phyloP scores from a whole-genome alignment of 345 rosid genomes.

The Gossypium australe region DNA sequence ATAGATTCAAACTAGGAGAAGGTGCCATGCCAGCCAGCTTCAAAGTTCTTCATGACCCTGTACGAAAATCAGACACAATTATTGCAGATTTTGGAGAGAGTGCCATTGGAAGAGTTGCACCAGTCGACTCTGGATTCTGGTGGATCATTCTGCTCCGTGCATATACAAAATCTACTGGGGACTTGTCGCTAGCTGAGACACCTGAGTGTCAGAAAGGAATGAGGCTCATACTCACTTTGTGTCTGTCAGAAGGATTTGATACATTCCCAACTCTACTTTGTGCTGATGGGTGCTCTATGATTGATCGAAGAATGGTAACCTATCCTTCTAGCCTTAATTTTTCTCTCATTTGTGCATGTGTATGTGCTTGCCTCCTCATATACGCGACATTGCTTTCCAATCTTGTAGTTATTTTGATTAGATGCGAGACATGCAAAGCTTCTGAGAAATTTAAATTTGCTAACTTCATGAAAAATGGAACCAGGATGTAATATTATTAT shows the following conservation, averaged over 20 bases:
- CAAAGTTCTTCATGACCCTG: slow-evolving; percentile 69
- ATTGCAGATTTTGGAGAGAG: slow-evolving; percentile 76
- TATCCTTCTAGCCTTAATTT: neutral
- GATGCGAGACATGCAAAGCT: neutral
- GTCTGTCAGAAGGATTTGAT: slow-evolving; percentile 78
- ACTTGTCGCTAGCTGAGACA: slow-evolving; percentile 49
- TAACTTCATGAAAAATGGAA: neutral
- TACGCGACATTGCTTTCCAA: neutral
- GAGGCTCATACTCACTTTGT: slow-evolving; percentile 57
- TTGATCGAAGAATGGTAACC: slow-evolving; percentile 75
- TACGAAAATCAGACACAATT: slow-evolving; percentile 49
- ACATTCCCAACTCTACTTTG: slow-evolving; percentile 80
- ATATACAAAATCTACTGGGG: slow-evolving; percentile 73
- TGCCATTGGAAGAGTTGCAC: slow-evolving; percentile 84
- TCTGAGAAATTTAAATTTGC: neutral
- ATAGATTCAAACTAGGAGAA: slow-evolving; percentile 70
- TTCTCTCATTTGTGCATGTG: neutral
- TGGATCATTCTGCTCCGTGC: slow-evolving; percentile 85
- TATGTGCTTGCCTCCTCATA: neutral
- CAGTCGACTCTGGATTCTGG: slow-evolving; percentile 83
- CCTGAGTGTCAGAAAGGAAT: slow-evolving; percentile 75
- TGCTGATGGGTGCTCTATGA: slow-evolving; percentile 83
- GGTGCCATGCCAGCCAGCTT: slow-evolving; percentile 88
- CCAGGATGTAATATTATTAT: neutral
- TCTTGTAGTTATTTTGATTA: neutral